phyloP scores from a whole-genome alignment of 1,284 basidiomycete species.

The Pseudomicrostroma phylloplanum region DNA sequence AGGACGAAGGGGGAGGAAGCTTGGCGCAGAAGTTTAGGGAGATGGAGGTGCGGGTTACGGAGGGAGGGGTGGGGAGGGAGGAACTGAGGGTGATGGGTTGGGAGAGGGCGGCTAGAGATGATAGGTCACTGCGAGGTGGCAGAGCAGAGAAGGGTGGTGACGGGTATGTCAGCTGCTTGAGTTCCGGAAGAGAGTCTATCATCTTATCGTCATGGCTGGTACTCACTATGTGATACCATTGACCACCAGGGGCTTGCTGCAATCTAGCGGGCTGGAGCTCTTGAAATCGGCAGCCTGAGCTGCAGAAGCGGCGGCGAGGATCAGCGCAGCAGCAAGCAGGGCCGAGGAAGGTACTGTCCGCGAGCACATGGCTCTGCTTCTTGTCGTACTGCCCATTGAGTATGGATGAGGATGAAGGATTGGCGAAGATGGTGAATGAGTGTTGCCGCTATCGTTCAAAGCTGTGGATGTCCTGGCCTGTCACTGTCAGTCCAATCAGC shows the following conservation, averaged over 20 bases:
- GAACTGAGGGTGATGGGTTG: not conserved
- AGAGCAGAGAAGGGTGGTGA: not conserved
- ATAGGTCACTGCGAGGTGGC: not conserved
- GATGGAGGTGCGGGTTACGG: not conserved
- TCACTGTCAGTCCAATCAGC: too few relatives aligned
- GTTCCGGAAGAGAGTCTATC: not conserved
- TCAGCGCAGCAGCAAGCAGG: too few relatives aligned
- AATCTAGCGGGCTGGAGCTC: not conserved
- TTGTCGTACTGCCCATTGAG: too few relatives aligned
- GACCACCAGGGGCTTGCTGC: not conserved
- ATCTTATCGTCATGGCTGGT: not conserved
- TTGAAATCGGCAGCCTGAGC: not conserved
- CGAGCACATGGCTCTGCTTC: too few relatives aligned
- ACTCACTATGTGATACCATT: slow-evolving; percentile 2
- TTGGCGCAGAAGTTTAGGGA: not conserved
- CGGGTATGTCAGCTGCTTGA: not conserved
- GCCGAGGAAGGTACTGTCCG: too few relatives aligned
- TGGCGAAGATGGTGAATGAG: too few relatives aligned
- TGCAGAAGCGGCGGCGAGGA: too few relatives aligned
- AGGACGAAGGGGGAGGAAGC: not conserved
- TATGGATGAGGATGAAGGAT: too few relatives aligned
- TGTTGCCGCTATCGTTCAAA: too few relatives aligned
- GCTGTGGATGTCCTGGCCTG: too few relatives aligned
- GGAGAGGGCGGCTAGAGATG: not conserved
- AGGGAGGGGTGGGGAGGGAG: not conserved